A percentile compares a stretch with the other conserved stretches of the same genome.
Conservation (phyloP, 2,329 filamentous ascomycete species). For the Botrytis tulipae region DNA sequence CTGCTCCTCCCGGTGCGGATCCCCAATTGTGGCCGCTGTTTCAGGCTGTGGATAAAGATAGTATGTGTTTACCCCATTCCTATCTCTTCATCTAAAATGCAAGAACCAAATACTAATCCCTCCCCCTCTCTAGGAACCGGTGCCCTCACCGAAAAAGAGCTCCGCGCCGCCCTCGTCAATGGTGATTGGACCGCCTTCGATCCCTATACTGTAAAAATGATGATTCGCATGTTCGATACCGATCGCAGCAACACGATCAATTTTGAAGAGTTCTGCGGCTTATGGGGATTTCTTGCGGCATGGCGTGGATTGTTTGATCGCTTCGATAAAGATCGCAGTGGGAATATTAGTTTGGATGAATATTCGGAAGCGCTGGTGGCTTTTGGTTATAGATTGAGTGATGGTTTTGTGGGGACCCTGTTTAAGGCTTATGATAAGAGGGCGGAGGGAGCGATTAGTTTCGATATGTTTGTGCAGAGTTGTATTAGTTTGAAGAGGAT, state of each 20-base stretch:
- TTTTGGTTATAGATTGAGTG: conserved; percentile 88
- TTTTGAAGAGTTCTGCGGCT: conserved; percentile 92
- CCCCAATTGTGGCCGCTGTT: conserved; percentile 82
- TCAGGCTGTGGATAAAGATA: conserved; percentile 82
- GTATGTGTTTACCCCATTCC: conserved; percentile 44
- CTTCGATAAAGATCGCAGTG: conserved; percentile 84
- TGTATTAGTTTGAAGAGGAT: conserved; percentile 97
- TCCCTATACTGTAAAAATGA: conserved; percentile 91
- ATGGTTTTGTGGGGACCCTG: conserved; percentile 77
- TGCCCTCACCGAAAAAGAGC: conserved; percentile 79
- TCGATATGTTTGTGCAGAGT: conserved; percentile 95
- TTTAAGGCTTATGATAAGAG: conserved; percentile 88
- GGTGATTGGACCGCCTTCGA: conserved; percentile 96
- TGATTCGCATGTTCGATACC: conserved; percentile 99
- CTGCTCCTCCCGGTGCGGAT: conserved; percentile 59
- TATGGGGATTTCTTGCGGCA: conserved; percentile 93
- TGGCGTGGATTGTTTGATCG: conserved; percentile 95
- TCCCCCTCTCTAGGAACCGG: conserved; percentile 58
- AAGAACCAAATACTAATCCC: conserved; percentile 16
- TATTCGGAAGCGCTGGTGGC: conserved; percentile 88
- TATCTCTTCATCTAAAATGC: not conserved
- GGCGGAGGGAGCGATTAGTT: conserved; percentile 71
- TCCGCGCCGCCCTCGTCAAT: conserved; percentile 89
- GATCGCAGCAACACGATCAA: conserved; percentile 86
- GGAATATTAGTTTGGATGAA: conserved; percentile 81